Evolutionary conservation across 208 protist species (phyloP).

Genomic region (Leishmania martiniquensis): DNA sequence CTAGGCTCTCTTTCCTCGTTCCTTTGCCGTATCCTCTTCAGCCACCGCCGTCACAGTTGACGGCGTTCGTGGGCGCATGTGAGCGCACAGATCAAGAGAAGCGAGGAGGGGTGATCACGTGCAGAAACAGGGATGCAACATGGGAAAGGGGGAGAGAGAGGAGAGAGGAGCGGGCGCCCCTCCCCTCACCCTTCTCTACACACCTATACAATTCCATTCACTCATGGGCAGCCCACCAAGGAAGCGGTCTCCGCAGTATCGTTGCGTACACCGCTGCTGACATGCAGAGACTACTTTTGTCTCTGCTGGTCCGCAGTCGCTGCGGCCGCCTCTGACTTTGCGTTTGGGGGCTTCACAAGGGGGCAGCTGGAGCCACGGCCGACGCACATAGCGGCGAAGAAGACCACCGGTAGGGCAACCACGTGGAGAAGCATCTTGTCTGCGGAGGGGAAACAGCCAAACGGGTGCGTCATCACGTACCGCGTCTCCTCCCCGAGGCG

Average conservation of each 20-base stretch:
- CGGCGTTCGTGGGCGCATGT: no score
- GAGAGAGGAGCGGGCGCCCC: no score
- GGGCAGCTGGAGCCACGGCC: conserved; percentile 47
- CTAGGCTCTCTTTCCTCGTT: no score
- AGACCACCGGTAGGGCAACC: conserved; percentile 47
- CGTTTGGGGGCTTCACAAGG: conserved; percentile 44
- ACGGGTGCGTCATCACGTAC: conserved; percentile 53
- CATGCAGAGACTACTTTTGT: background rate
- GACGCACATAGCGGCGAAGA: conserved; percentile 37
- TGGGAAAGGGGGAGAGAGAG: background rate
- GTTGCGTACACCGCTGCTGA: background rate
- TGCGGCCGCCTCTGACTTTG: conserved; percentile 13
- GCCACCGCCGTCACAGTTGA: no score
- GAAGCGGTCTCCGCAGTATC: background rate
- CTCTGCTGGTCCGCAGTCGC: conserved; percentile 3
- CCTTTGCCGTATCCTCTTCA: no score
- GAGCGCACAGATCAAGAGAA: no score
- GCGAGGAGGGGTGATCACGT: no score
- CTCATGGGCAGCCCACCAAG: background rate
- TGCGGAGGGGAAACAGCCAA: conserved; percentile 47
- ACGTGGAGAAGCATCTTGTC: conserved; percentile 39
- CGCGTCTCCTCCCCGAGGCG: conserved; percentile 64
- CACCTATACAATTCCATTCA: background rate
- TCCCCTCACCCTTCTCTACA: no score
- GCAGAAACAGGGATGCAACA: no score